These are phyloP conservation scores for Talaromyces pinophilus DNA, from an alignment of 2,329 filamentous ascomycete species.

Conservation along the genomic window DNA sequence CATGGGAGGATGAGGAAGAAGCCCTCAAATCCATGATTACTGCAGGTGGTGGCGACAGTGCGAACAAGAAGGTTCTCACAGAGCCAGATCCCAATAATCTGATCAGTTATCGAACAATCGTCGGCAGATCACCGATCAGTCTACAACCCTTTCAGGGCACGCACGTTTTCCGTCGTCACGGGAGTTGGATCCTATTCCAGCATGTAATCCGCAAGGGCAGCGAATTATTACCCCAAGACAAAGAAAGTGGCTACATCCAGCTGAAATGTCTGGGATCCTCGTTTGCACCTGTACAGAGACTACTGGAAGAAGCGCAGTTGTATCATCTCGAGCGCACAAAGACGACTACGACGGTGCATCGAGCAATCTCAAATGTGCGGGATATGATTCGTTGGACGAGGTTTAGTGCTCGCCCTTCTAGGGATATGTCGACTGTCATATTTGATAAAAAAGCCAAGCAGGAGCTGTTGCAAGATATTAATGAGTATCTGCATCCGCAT, in stretches of 20 bases:
- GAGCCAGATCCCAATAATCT: constrained; percentile 22
- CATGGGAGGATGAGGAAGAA: constrained; percentile 53
- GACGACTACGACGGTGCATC: constrained; percentile 59
- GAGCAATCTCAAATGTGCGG: constrained; percentile 48
- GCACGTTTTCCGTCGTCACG: constrained; percentile 24
- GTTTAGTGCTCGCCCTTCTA: constrained; percentile 63
- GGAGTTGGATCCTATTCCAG: constrained; percentile 25
- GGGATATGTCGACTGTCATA: constrained; percentile 75
- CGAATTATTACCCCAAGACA: constrained; percentile 13
- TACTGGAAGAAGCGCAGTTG: constrained; percentile 55
- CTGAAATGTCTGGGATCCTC: constrained; percentile 26
- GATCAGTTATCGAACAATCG: constrained; percentile 24
- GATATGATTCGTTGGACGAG: constrained; percentile 55
- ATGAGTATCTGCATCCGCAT: constrained; percentile 72
- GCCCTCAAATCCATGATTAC: constrained; percentile 29
- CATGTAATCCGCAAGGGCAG: constrained; percentile 10
- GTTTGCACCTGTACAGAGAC: constrained; percentile 23
- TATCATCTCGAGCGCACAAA: constrained; percentile 43
- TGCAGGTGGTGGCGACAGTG: constrained; percentile 2
- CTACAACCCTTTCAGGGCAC: constrained; percentile 31
- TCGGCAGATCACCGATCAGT: constrained; percentile 25
- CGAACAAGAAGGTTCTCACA: constrained; percentile 6
- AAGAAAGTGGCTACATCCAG: constrained; percentile 21
- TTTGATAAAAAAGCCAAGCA: constrained; percentile 68
- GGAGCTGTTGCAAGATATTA: constrained; percentile 68